phyloP scores from a whole-genome alignment of 495 filamentous ascomycete species.

The Daldinia childiae region DNA sequence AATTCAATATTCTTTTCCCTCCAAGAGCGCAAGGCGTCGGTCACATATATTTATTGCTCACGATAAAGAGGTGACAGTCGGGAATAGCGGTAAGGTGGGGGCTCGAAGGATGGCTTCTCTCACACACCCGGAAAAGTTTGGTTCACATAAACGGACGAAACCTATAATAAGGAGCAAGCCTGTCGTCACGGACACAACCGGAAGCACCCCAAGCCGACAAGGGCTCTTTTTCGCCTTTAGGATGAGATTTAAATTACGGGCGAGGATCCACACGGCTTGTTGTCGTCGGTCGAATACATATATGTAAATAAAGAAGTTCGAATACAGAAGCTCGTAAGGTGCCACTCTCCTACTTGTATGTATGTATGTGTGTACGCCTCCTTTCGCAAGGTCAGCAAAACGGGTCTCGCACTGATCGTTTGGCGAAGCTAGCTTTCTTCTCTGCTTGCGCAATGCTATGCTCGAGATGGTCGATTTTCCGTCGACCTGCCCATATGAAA shows the following conservation, averaged over 20 bases:
- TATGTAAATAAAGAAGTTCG: conserved; percentile 12
- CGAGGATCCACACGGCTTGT: conserved; percentile 17
- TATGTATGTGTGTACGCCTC: conserved; percentile 4
- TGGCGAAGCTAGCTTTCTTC: conserved; percentile 10
- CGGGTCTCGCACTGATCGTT: conserved; percentile 23
- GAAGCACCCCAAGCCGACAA: conserved; percentile 28
- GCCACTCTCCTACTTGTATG: conserved; percentile 17
- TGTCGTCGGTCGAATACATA: conserved; percentile 15
- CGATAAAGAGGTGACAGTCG: conserved; percentile 26
- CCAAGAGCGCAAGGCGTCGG: conserved; percentile 24
- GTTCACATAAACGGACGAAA: conserved; percentile 28
- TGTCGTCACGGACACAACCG: conserved; percentile 36
- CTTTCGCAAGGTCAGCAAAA: conserved; percentile 12
- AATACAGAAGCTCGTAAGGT: conserved; percentile 31
- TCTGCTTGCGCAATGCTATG: conserved; percentile 9
- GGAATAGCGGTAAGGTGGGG: conserved; percentile 26
- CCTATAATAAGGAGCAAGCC: conserved; percentile 34
- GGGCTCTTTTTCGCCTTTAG: conserved; percentile 32
- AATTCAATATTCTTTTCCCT: conserved; percentile 26
- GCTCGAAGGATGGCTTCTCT: conserved; percentile 27
- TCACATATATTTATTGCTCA: conserved; percentile 37
- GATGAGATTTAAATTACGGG: conserved; percentile 30
- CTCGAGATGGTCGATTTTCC: conserved; percentile 15
- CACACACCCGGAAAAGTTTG: conserved; percentile 26
- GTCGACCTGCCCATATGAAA: conserved; percentile 21